Conservation (phyloP, 768 basidiomycete species). For the Galerina marginata region DNA sequence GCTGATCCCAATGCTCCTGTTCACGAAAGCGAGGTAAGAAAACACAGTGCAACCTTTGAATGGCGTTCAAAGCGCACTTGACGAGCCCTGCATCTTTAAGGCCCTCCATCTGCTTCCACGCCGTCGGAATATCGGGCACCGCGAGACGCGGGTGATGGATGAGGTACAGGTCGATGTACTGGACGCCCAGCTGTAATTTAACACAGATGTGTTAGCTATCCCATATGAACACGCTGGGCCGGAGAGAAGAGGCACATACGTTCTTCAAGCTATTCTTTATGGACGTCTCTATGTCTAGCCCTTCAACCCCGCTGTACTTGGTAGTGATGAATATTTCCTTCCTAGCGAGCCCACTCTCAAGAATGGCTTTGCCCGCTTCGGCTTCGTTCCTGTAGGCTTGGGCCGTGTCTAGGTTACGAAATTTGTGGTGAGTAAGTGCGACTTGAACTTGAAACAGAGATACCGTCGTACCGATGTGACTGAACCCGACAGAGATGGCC, state of each 20-base stretch:
- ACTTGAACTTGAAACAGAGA: neutral
- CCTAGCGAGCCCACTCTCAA: constrained; percentile 62
- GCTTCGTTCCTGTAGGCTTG: constrained; percentile 65
- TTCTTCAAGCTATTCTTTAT: constrained; percentile 61
- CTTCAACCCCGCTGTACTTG: constrained; percentile 60
- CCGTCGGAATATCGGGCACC: constrained; percentile 60
- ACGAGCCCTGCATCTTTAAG: constrained; percentile 60
- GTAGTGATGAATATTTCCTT: constrained; percentile 68
- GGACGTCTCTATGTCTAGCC: constrained; percentile 57
- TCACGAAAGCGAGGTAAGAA: neutral
- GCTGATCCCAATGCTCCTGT: constrained; percentile 74
- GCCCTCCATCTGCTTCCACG: constrained; percentile 69
- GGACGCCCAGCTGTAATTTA: constrained; percentile 56
- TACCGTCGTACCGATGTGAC: constrained; percentile 57
- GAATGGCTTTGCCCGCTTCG: constrained; percentile 58
- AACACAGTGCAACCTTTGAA: neutral
- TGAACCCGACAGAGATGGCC: constrained; percentile 65
- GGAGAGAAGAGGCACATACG: constrained; percentile 36
- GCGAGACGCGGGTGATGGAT: constrained; percentile 64
- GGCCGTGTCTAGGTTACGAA: constrained; percentile 55
- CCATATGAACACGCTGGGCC: neutral
- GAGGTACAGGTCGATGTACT: constrained; percentile 74
- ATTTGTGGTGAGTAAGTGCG: neutral
- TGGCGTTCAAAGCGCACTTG: constrained; percentile 43
- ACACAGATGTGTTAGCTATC: neutral